phyloP scores from a whole-genome alignment of 2,329 filamentous ascomycete genomes.

The Fonsecaea pugnacius region DNA sequence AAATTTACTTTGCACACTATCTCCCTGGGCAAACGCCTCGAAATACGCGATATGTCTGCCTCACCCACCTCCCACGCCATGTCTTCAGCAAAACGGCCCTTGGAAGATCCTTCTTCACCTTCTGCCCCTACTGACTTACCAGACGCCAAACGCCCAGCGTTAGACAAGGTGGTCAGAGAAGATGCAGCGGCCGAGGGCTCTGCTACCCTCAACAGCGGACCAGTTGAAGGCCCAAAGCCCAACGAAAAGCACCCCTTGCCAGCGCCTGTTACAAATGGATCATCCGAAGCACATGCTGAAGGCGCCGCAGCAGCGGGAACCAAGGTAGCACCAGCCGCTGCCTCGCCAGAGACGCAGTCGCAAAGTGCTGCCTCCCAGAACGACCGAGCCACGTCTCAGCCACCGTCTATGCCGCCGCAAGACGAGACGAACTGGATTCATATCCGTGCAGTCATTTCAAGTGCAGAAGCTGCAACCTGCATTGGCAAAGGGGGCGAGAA shows the following conservation, averaged over 20 bases:
- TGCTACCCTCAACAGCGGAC: constrained; percentile 47
- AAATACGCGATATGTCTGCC: constrained; percentile 68
- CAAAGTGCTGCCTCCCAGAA: constrained; percentile 61
- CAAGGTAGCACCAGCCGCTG: constrained; percentile 18
- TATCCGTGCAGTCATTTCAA: constrained; percentile 94
- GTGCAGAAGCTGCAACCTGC: constrained; percentile 93
- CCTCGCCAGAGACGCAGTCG: constrained; percentile 59
- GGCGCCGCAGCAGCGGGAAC: constrained; percentile 45
- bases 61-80: constrained; percentile 54
- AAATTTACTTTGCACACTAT: constrained; percentile 53
- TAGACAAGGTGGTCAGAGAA: constrained; percentile 85
- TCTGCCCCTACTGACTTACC: constrained; percentile 90
- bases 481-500: constrained; percentile 99
- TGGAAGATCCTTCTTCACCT: constrained; percentile 95
- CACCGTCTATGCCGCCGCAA: constrained; percentile 58
- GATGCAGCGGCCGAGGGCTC: constrained; percentile 45
- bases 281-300: constrained; percentile 65
- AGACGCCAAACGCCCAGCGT: constrained; percentile 92
- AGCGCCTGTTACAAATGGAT: constrained; percentile 48
- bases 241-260: constrained; percentile 41
- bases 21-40: constrained; percentile 43
- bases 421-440: constrained; percentile 98
- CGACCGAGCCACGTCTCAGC: constrained; percentile 53
- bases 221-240: constrained; percentile 14
- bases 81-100: constrained; percentile 75